Percentiles rank a stretch among this genome's conserved stretches.
phyloP scores from a whole-genome alignment of 257 asterid genomes.

The Salvia splendens region DNA sequence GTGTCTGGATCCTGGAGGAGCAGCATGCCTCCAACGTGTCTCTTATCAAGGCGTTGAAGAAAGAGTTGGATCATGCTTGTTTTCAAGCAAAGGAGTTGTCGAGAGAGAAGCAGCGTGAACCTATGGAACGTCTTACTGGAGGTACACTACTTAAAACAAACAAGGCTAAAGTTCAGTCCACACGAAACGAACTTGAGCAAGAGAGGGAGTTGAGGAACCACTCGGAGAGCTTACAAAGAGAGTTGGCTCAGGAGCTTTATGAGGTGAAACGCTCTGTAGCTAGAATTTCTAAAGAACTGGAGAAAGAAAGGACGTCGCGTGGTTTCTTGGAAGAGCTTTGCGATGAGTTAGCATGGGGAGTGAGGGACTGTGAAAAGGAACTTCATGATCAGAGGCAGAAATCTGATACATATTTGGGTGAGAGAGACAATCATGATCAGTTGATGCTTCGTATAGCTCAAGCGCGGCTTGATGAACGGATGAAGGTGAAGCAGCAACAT shows the following conservation, averaged over 20 bases:
- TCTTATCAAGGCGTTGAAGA: conserved; percentile 61
- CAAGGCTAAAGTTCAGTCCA: conserved; percentile 54
- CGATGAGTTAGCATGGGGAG: conserved; percentile 83
- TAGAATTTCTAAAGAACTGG: conserved; percentile 50
- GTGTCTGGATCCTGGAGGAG: conserved; percentile 86
- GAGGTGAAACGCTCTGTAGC: conserved; percentile 58
- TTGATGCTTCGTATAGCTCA: conserved; percentile 74
- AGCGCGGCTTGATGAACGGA: conserved; percentile 82
- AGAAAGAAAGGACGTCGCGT: conserved; percentile 56
- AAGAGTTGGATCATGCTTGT: conserved; percentile 67
- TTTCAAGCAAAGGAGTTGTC: conserved; percentile 57
- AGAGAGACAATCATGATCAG: conserved; percentile 41
- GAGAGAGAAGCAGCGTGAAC: conserved; percentile 57
- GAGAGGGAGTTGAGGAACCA: conserved; percentile 74
- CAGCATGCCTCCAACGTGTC: conserved; percentile 64
- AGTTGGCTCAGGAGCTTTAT: conserved; percentile 60
- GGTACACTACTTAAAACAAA: conserved; percentile 52
- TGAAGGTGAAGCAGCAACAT: conserved; percentile 56
- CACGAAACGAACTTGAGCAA: conserved; percentile 63
- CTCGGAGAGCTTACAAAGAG: conserved; percentile 69
- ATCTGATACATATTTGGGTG: conserved; percentile 51
- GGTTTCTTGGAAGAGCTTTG: conserved; percentile 70
- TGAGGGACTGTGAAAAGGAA: conserved; percentile 65
- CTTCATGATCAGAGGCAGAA: conserved; percentile 53
- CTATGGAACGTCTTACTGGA: conserved; percentile 62